Percentiles rank a stretch among this genome's conserved stretches.
phyloP scores from a whole-genome alignment of 768 basidiomycete species.

The Macrolepiota fuliginosa region DNA sequence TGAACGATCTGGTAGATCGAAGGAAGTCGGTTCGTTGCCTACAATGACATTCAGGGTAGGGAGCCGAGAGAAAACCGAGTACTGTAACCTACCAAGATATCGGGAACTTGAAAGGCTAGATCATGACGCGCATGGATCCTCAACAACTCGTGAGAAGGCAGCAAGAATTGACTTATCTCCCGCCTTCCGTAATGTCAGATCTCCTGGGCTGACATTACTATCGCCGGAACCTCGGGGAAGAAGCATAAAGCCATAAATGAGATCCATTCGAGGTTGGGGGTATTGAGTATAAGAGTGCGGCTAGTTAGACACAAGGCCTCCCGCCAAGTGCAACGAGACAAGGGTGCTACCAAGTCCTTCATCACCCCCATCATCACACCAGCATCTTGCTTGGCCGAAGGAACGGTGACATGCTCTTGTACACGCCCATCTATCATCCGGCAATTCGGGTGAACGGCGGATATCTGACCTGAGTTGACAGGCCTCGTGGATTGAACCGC shows the following conservation, averaged over 20 bases:
- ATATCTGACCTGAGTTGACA: neutral
- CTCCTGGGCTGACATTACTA: neutral
- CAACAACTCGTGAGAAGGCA: conserved; percentile 18
- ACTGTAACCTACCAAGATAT: conserved; percentile 22
- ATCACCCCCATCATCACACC: neutral
- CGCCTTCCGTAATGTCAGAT: conserved; percentile 5
- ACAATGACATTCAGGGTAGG: conserved; percentile 22
- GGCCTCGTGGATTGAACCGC: neutral
- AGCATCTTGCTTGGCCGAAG: neutral
- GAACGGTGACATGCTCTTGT: neutral
- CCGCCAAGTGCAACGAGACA: neutral
- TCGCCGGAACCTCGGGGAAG: conserved; percentile 14
- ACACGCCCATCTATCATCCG: neutral
- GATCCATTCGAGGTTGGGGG: conserved; percentile 2
- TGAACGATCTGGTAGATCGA: conserved; percentile 20
- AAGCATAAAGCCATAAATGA: conserved; percentile 7
- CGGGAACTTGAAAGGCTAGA: conserved; percentile 18
- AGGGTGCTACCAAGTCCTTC: neutral
- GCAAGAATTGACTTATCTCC: neutral
- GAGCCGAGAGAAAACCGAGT: conserved; percentile 27
- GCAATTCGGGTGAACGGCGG: neutral
- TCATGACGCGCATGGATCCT: conserved; percentile 17
- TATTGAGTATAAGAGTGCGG: no score
- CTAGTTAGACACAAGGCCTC: neutral
- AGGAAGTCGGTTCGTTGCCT: conserved; percentile 19